Conservation (phyloP, 2,329 filamentous ascomycete genomes). For the Scopulariopsis brevicaulis region DNA sequence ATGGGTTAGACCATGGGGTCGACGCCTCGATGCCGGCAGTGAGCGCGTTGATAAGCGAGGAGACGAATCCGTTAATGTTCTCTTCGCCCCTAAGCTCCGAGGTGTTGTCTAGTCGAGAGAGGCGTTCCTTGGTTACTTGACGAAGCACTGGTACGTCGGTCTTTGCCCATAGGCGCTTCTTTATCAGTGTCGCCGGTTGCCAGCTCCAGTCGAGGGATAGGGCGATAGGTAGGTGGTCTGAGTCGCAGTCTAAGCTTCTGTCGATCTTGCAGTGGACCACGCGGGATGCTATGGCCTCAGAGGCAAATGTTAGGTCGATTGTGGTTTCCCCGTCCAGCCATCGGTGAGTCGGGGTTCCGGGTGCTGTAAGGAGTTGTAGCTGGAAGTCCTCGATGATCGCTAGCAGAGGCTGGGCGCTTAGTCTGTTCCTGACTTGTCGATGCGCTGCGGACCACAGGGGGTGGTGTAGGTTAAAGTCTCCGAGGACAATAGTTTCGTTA, state of each 20-base stretch:
- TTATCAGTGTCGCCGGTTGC: conserved; percentile 5
- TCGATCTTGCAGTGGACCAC: conserved; percentile 7
- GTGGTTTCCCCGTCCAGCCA: too few species aligned
- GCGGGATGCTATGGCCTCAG: conserved; percentile 4
- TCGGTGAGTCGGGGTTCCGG: too few species aligned
- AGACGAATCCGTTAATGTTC: conserved; percentile 9
- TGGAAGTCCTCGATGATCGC: too few species aligned
- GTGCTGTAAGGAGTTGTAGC: too few species aligned
- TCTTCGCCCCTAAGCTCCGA: conserved; percentile 7
- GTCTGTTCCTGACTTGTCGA: too few species aligned
- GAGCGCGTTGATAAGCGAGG: conserved; percentile 11
- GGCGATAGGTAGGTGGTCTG: conserved; percentile 12
- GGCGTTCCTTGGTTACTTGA: neutral
- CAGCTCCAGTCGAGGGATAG: conserved; percentile 11
- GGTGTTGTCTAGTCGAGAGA: neutral
- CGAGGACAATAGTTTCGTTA: conserved; percentile 9
- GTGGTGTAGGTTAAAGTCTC: conserved; percentile 1
- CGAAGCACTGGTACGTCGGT: too few species aligned
- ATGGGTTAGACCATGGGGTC: conserved; percentile 13
- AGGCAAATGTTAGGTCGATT: conserved; percentile 3
- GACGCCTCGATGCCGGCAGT: conserved; percentile 11
- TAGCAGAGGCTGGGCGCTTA: too few species aligned
- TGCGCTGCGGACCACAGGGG: too few species aligned
- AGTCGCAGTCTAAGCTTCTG: conserved; percentile 11
- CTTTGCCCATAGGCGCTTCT: too few species aligned